A percentile compares a stretch with the other conserved stretches of the same genome.
These are phyloP conservation scores for Afroboletus lepidellus DNA, from an alignment of 1,284 basidiomycete species.

Conservation along the genomic window DNA sequence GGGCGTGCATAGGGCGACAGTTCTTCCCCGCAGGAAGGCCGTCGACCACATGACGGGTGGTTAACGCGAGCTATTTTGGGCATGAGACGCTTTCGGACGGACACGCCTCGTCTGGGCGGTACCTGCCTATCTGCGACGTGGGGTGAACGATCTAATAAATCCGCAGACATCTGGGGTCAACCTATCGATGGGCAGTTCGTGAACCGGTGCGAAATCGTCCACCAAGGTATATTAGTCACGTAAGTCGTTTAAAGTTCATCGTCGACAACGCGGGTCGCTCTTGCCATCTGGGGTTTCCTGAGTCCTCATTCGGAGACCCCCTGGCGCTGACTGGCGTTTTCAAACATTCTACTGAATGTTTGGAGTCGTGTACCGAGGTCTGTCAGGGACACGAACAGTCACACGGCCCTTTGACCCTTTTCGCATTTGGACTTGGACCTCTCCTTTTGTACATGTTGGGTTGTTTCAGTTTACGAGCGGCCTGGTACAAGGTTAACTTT, in stretches of 20 bases:
- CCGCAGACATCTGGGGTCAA: conserved; percentile 6
- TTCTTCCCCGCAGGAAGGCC: conserved; percentile 7
- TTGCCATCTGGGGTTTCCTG: conserved; percentile 12
- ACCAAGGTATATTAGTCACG: background rate
- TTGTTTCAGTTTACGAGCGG: conserved; percentile 8
- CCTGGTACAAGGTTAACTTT: conserved; percentile 1
- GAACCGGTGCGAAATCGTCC: conserved; percentile 10
- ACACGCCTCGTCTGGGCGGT: conserved; percentile 5
- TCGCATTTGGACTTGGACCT: conserved; percentile 2
- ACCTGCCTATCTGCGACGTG: conserved; percentile 25
- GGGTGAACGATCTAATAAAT: conserved; percentile 13
- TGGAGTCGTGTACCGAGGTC: conserved; percentile 1
- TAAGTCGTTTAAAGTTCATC: conserved; percentile 9
- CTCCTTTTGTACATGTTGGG: background rate
- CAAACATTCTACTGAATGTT: background rate
- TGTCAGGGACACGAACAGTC: conserved; percentile 7
- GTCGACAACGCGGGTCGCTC: conserved; percentile 10
- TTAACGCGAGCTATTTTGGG: conserved; percentile 17
- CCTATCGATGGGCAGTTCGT: conserved; percentile 10
- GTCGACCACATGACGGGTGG: conserved; percentile 8
- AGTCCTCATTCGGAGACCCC: conserved; percentile 3
- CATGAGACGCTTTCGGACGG: conserved; percentile 19
- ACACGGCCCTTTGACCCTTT: conserved; percentile 21
- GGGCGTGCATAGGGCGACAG: conserved; percentile 16
- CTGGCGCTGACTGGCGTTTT: background rate